Evolutionary conservation across 2,329 filamentous ascomycete genomes (phyloP).

Genomic region (Claviceps humidiphila): DNA sequence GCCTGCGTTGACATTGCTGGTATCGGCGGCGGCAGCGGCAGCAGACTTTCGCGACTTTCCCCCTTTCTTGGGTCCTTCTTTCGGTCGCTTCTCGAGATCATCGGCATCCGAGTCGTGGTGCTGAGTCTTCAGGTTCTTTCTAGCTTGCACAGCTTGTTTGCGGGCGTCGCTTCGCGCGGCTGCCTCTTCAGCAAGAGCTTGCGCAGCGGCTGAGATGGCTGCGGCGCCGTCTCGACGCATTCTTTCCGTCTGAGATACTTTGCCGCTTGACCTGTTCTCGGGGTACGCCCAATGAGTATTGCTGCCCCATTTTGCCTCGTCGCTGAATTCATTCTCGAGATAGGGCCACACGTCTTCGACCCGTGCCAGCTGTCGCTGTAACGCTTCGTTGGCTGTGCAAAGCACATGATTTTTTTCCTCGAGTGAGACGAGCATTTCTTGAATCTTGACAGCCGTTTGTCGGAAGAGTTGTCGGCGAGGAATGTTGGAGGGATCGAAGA

Average conservation of each 20-base stretch:
- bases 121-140: conserved; percentile 56
- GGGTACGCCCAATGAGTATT: conserved; percentile 91
- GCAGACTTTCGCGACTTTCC: conserved; percentile 52
- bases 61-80: conserved; percentile 47
- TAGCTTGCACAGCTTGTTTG: conserved; percentile 68
- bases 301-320: conserved; percentile 88
- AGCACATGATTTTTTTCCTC: conserved; percentile 98
- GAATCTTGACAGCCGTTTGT: conserved; percentile 63
- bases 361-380: conserved; percentile 71
- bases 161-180: conserved; percentile 72
- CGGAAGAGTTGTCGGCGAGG: conserved; percentile 62
- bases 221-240: conserved; percentile 67
- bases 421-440: conserved; percentile 75
- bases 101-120: conserved; percentile 71
- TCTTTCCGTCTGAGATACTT: conserved; percentile 55
- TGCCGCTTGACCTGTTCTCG: conserved; percentile 56
- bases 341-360: conserved; percentile 80
- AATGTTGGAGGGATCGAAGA: conserved; percentile 45
- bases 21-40: conserved; percentile 30
- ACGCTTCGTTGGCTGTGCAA: conserved; percentile 77
- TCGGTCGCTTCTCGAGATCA: conserved; percentile 43
- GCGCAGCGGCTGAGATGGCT: conserved; percentile 63
- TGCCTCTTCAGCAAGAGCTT: conserved; percentile 69
- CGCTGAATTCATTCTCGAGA: conserved; percentile 79
- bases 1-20: conserved; percentile 45